Evolutionary conservation across 2,329 filamentous ascomycete genomes (phyloP).

Genomic region (Plenodomus tracheiphilus): DNA sequence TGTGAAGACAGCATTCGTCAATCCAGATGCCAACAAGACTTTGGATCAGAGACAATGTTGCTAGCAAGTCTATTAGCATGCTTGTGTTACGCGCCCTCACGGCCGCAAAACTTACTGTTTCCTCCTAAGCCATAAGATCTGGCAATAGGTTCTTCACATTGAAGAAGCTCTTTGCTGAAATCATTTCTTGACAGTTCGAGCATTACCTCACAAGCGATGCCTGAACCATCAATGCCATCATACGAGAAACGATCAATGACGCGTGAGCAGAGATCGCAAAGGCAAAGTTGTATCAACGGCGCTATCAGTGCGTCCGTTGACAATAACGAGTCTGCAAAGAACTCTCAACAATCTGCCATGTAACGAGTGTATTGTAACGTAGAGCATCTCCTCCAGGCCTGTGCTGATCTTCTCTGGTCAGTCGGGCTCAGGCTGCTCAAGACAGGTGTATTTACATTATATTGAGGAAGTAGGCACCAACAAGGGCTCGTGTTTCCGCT

Average conservation of each 20-base stretch:
- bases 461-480: conserved; percentile 23
- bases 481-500: conserved; percentile 22
- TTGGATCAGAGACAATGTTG: conserved; percentile 2
- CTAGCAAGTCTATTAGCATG: neutral
- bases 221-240: conserved; percentile 24
- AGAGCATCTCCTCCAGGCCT: conserved; percentile 23
- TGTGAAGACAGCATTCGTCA: conserved; percentile 25
- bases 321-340: conserved; percentile 8
- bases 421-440: neutral
- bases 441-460: conserved; percentile 14
- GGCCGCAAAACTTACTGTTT: conserved; percentile 1
- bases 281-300: conserved; percentile 19
- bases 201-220: conserved; percentile 20
- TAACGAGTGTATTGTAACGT: conserved; percentile 19
- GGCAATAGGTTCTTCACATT: conserved; percentile 4
- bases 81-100: neutral
- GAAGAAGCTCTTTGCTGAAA: conserved; percentile 20
- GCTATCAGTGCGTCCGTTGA: conserved; percentile 22
- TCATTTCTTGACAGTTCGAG: conserved; percentile 17
- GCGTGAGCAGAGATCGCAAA: conserved; percentile 20
- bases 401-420: conserved; percentile 17
- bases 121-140: neutral
- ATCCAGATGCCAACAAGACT: conserved; percentile 17
- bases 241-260: conserved; percentile 27
- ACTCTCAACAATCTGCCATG: conserved; percentile 18